A percentile compares a stretch with the other conserved stretches of the same genome.
Conservation (phyloP, 495 filamentous ascomycete species). For the Podospora pseudopauciseta region DNA sequence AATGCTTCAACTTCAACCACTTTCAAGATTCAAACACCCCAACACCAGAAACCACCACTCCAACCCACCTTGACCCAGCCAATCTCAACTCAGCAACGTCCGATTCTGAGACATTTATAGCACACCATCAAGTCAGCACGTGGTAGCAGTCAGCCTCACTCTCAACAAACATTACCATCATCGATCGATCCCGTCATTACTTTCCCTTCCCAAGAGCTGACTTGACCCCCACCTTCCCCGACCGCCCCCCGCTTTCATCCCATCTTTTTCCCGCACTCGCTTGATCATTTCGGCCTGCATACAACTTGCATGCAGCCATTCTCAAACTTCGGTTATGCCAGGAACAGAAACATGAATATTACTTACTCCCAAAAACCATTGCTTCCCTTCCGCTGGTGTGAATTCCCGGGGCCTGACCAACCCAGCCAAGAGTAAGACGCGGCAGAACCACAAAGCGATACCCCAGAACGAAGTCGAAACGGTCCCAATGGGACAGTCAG, state of each 20-base stretch:
- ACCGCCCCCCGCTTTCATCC: background rate
- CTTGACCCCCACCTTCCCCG: background rate
- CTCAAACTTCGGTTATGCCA: background rate
- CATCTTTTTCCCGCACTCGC: background rate
- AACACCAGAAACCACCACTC: too few relatives aligned
- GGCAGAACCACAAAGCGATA: background rate
- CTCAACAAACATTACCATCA: background rate
- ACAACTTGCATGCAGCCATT: background rate
- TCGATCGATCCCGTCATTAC: background rate
- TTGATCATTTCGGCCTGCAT: background rate
- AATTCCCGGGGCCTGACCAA: background rate
- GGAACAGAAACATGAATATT: background rate
- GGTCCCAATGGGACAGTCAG: background rate
- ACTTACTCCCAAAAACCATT: too few relatives aligned
- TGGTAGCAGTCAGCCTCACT: background rate
- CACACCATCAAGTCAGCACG: background rate
- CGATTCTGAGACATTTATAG: too few relatives aligned
- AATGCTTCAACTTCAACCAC: too few relatives aligned
- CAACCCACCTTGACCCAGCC: too few relatives aligned
- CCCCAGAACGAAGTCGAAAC: background rate
- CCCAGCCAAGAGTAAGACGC: background rate
- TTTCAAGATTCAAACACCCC: too few relatives aligned
- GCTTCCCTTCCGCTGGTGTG: too few relatives aligned
- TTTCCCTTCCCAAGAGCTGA: background rate
- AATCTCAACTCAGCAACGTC: too few relatives aligned